Evolutionary conservation across 1,284 basidiomycete species (phyloP), one percentile per base, ranked within the genome.

Genomic region (Coniferiporia weirii): DNA sequence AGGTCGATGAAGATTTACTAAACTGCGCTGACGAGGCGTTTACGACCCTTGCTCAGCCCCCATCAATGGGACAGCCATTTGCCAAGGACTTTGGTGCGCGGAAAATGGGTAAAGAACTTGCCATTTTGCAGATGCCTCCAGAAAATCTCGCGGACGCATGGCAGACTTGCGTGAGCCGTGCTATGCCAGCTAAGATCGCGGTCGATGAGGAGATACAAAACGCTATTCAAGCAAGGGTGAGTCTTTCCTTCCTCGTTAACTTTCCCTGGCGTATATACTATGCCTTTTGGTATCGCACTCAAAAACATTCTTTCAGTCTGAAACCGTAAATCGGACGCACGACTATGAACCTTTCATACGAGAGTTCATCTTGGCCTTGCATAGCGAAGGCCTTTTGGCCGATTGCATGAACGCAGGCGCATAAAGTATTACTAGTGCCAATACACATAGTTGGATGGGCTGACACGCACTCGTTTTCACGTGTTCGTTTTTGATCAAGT

Each of bases 311-410:
- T 7, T 40, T 40, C 38, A 85, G 83, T 76, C 75, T 3, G 83
- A 85, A 34, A 76, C 81, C 61, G 63, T 80, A 47, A 81, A 79
- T 54, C 71, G 83, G 19, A 83, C 82, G 8, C 80, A 79, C 64
- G 81, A 85, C 67, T 85, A 84, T 63, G 81, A 82, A 64, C 82
- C 81, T 0, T 84, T 85, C 68, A 70, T 84, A 44, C 70, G 68
- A 20, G 74, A 72, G 48, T 83, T 81, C 61, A 65, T 84, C 1
- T 69, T 65, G 3, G 65, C 69, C 3, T 62, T 83, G 62, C 75
- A 82, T 47, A 62, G 70, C 2, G 79, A 81, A 60, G 81, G 79
- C 0, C 59, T 81, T 35, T 68, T 85, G 35, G 49, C 48, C 19
- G 55, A 52, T 8, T 53, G 51, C 20, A n/a, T 58, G 9, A 45